Base-by-base conservation (phyloP, 352 stramenopile species). In the Pythium coloratum region DNA sequence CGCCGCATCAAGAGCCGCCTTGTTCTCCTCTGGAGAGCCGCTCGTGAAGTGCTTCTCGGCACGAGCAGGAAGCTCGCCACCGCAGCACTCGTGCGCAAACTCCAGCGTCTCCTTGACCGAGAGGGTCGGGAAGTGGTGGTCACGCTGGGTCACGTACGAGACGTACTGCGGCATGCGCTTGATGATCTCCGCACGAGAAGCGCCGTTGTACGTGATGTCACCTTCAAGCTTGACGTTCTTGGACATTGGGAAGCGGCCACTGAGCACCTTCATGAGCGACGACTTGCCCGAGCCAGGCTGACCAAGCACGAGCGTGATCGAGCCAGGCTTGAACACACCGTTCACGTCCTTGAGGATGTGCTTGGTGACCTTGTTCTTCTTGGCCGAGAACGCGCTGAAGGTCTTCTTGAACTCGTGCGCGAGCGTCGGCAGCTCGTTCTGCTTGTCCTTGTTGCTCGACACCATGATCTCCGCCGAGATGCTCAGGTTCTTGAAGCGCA, bases 21-120 rank as follows among this genome's bases (percentile, higher is more conserved):
- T 69, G 63, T 86, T 88, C 50, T 84, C 86, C 33, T 81, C 62
- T 6, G 70, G 59, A 7, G 54, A 32, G 18, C 79, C 81, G 3
- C 72, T 64, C 10, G 70, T 72, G 2, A 90, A 63, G 14, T 76
- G 57, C 46, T 76, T 58, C 24, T 68, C 66, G 13, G 71, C 76
- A 24, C 60, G 56, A 26, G 69, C 34, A 3, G 71, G 59, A 6
- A 84, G 65, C 36, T 73, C 59, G 24, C 54, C 66, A 6, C 80
- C 71, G 13, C 88, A 89, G 69, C 73, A 88, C 36, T 73, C 64
- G 44, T 86, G 75, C 5, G 80, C 80, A 44, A 88, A 88, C 55
- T 80, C 78, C n/a, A 88, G 70, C 55, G 80, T 85, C 62, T 82
- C 77, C 42, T 76, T 71, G 10, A 81, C 69, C 0, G 77, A 84